phyloP scores from a whole-genome alignment of 352 stramenopile genomes.

The Phytophthora aleatoria region DNA sequence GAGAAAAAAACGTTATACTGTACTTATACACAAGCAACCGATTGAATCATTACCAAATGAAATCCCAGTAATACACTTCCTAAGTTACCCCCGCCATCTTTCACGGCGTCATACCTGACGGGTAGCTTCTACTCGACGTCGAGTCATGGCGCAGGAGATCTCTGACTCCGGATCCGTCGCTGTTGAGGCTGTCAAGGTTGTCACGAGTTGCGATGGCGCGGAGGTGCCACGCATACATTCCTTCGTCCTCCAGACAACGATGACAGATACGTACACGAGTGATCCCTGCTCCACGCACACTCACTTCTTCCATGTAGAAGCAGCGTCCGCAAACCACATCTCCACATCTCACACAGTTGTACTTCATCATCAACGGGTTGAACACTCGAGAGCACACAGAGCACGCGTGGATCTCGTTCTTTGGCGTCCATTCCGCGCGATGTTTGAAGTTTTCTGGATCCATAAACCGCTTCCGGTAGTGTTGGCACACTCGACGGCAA shows the following conservation, averaged over 20 bases:
- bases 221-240: conserved; percentile 27
- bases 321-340: conserved; percentile 33
- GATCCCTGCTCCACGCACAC: conserved; percentile 41
- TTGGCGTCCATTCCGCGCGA: conserved; percentile 35
- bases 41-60: no score
- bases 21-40: no score
- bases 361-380: conserved; percentile 32
- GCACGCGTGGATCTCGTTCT: conserved; percentile 32
- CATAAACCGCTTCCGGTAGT: conserved; percentile 44
- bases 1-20: no score
- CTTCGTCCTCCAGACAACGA: conserved; percentile 20
- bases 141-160: conserved; percentile 29
- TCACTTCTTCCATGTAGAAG: conserved; percentile 38
- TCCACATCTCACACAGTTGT: conserved; percentile 37
- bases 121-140: conserved; percentile 6
- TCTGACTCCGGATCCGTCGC: conserved; percentile 26
- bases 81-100: no score
- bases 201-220: conserved; percentile 18
- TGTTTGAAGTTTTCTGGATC: conserved; percentile 42
- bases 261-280: conserved; percentile 42
- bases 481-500: conserved; percentile 42
- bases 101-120: conserved; percentile 7
- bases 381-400: conserved; percentile 32
- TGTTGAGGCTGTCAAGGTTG: conserved; percentile 27
- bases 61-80: no score